Percentiles rank a stretch among this genome's conserved stretches.
phyloP scores from a whole-genome alignment of 2,329 filamentous ascomycete species.

The Septoria linicola region DNA sequence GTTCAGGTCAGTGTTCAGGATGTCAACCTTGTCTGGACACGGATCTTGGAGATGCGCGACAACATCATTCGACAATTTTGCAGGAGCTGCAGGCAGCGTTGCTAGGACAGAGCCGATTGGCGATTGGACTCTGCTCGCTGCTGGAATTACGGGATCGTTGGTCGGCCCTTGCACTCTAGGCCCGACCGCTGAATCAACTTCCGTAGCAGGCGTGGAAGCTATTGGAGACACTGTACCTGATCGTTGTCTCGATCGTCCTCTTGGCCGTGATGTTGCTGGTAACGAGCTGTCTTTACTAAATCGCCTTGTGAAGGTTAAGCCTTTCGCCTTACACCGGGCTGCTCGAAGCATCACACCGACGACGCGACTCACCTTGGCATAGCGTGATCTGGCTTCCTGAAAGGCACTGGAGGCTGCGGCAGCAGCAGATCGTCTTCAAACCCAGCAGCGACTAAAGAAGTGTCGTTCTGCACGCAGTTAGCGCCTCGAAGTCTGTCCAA shows the following conservation, averaged over 20 bases:
- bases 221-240: background rate
- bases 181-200: background rate
- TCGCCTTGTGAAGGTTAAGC: background rate
- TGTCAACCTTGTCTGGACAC: conserved; percentile 21
- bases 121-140: background rate
- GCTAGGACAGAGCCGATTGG: background rate
- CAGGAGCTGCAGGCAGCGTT: background rate
- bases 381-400: background rate
- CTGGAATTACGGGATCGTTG: background rate
- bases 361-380: background rate
- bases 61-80: conserved; percentile 14
- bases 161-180: background rate
- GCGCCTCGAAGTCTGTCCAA: conserved; percentile 1
- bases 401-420: background rate
- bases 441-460: background rate
- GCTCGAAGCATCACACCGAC: background rate
- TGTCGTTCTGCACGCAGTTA: conserved; percentile 8
- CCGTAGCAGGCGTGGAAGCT: background rate
- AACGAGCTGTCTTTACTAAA: background rate
- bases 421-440: conserved; percentile 17
- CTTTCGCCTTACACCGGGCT: background rate
- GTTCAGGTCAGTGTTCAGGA: conserved; percentile 20
- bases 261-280: background rate
- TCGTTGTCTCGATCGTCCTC: conserved; percentile 2
- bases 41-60: conserved; percentile 23